A percentile compares a stretch with the other conserved stretches of the same genome.
Conservation (phyloP, 1,284 basidiomycete genomes). For the Waitea zeae region DNA sequence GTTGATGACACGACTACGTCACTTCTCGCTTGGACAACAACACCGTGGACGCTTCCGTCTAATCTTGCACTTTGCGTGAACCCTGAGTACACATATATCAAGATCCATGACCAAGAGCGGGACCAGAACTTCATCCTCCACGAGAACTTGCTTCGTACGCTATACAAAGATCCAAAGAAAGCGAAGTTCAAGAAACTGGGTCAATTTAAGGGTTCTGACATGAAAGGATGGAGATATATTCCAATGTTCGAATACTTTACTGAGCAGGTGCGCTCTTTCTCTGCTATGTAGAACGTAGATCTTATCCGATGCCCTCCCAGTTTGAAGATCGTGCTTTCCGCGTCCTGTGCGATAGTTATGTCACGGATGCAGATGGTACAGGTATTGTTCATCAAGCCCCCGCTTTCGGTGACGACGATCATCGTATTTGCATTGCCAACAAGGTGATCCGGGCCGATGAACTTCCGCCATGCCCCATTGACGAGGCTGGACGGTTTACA, state of each 20-base stretch:
- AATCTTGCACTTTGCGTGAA: slow-evolving; percentile 94
- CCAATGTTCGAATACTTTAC: slow-evolving; percentile 96
- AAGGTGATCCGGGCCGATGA: slow-evolving; percentile 75
- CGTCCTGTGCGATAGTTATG: slow-evolving; percentile 84
- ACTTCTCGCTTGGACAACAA: slow-evolving; percentile 96
- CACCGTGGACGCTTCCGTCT: slow-evolving; percentile 96
- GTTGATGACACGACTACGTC: slow-evolving; percentile 86
- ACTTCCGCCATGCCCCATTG: slow-evolving; percentile 91
- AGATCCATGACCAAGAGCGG: slow-evolving; percentile 86
- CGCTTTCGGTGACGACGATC: slow-evolving; percentile 98
- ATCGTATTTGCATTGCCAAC: slow-evolving; percentile 79
- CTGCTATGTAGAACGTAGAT: neutral
- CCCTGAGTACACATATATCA: slow-evolving; percentile 92
- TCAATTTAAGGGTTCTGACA: slow-evolving; percentile 76
- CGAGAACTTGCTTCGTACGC: slow-evolving; percentile 72
- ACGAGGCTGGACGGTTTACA: slow-evolving; percentile 83
- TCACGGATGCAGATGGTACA: slow-evolving; percentile 88
- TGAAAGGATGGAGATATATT: slow-evolving; percentile 95
- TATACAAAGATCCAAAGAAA: slow-evolving; percentile 98
- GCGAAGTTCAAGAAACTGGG: slow-evolving; percentile 90
- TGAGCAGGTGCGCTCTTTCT: slow-evolving; percentile 45
- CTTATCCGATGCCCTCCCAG: slow-evolving; percentile 20
- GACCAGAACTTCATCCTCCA: slow-evolving; percentile 88
- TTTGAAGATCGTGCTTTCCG: slow-evolving; percentile 88
- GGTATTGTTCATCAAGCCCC: slow-evolving; percentile 99